phyloP scores from a whole-genome alignment of 2,329 filamentous ascomycete genomes.

The Acarospora socialis region DNA sequence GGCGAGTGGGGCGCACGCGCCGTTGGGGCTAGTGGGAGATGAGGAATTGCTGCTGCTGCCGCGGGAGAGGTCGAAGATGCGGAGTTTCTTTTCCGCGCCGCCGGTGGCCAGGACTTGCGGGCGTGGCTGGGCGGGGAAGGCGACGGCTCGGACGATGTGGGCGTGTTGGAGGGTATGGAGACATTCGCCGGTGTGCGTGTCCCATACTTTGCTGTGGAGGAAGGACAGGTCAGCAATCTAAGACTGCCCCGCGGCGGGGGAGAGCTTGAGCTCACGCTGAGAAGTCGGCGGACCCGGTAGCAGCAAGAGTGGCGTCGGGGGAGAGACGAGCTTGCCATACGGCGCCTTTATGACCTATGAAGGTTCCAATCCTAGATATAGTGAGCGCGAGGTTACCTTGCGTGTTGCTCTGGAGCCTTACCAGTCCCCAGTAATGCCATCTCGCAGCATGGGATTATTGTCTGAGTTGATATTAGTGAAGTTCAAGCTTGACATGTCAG shows the following conservation, averaged over 20 bases:
- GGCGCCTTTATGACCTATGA: conserved; percentile 94
- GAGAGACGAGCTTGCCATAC: conserved; percentile 93
- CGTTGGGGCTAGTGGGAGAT: conserved; percentile 21
- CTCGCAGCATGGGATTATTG: conserved; percentile 95
- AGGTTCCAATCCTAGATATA: conserved; percentile 66
- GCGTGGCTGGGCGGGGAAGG: conserved; percentile 68
- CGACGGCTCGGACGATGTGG: conserved; percentile 88
- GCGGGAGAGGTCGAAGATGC: conserved; percentile 74
- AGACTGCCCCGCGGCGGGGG: conserved; percentile 1
- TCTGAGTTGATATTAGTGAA: conserved; percentile 39
- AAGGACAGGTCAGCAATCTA: conserved; percentile 6
- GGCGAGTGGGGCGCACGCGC: conserved; percentile 22
- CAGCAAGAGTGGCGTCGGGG: conserved; percentile 72
- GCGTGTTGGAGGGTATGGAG: conserved; percentile 78
- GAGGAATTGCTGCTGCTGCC: conserved; percentile 21
- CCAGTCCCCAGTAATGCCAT: conserved; percentile 92
- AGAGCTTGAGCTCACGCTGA: conserved; percentile 50
- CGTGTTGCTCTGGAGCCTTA: conserved; percentile 25
- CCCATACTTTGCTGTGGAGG: conserved; percentile 74
- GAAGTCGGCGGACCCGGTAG: conserved; percentile 91
- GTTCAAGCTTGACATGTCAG: background rate
- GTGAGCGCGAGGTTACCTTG: conserved; percentile 11
- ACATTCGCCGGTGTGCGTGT: conserved; percentile 84
- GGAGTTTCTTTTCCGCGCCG: conserved; percentile 90
- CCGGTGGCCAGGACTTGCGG: conserved; percentile 79